Conservation (phyloP, 2,329 filamentous ascomycete genomes). For the Colletotrichum nymphaeae region DNA sequence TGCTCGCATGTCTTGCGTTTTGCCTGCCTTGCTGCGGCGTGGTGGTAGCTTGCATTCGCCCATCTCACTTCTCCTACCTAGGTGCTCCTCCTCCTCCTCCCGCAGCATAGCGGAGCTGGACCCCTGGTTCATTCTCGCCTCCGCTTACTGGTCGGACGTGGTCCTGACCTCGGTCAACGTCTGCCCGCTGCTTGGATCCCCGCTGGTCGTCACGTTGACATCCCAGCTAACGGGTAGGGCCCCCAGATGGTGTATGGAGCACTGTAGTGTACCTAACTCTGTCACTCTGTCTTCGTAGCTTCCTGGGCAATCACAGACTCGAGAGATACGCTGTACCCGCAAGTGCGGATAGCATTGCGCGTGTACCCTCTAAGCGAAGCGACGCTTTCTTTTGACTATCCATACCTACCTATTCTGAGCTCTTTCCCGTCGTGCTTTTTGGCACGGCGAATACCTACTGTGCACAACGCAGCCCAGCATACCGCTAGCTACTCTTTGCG, state of each 20-base stretch:
- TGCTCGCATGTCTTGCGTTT: not conserved
- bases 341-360: slow-evolving; percentile 14
- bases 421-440: not conserved
- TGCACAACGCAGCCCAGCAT: not conserved
- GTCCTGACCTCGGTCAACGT: not conserved
- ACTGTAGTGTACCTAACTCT: not conserved
- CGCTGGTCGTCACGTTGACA: slow-evolving; percentile 33
- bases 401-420: not conserved
- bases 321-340: not conserved
- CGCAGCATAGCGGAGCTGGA: slow-evolving; percentile 16
- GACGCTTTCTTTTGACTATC: not conserved
- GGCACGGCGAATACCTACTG: not conserved
- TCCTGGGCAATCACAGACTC: not conserved
- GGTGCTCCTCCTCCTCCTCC: not conserved
- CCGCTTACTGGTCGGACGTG: slow-evolving; percentile 4
- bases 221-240: slow-evolving; percentile 25
- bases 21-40: not conserved
- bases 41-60: slow-evolving; percentile 10
- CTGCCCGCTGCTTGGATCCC: slow-evolving; percentile 23
- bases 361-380: not conserved
- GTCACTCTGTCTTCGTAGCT: not conserved
- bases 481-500: not conserved
- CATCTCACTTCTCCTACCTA: not conserved
- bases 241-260: not conserved
- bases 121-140: slow-evolving; percentile 16